Conservation (phyloP, 2,329 filamentous ascomycete genomes). For the Fusarium compactum region DNA sequence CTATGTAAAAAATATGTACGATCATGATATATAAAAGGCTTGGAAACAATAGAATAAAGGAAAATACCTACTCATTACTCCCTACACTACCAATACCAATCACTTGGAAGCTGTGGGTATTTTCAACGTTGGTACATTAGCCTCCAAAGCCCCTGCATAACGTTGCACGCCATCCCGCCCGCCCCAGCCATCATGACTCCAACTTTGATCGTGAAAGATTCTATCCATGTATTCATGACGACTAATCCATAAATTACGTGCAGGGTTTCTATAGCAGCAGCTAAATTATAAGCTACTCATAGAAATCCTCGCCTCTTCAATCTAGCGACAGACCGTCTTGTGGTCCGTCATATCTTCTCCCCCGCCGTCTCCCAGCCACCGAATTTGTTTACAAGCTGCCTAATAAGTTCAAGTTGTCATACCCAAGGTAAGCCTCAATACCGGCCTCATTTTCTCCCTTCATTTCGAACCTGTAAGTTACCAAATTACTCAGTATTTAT, state of each 20-base stretch:
- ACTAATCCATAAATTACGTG: background rate
- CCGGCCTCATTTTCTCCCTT: constrained; percentile 17
- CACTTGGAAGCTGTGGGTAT: background rate
- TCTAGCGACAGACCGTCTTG: constrained; percentile 1
- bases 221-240: background rate
- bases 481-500: background rate
- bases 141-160: constrained; percentile 34
- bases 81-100: background rate
- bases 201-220: background rate
- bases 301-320: background rate
- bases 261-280: background rate
- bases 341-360: constrained; percentile 20
- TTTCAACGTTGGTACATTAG: constrained; percentile 29
- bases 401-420: constrained; percentile 32
- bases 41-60: background rate
- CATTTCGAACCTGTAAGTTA: constrained; percentile 1
- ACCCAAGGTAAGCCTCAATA: constrained; percentile 23
- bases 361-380: constrained; percentile 45
- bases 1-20: constrained; percentile 19
- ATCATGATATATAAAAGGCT: constrained; percentile 29
- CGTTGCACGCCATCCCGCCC: constrained; percentile 6
- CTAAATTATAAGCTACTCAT: background rate
- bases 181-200: constrained; percentile 33
- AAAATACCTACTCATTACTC: background rate
- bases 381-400: constrained; percentile 41